These are phyloP conservation scores for Mycoemilia scoparia DNA, from an alignment of 192 early-diverging fungal species.

Conservation along the genomic window DNA sequence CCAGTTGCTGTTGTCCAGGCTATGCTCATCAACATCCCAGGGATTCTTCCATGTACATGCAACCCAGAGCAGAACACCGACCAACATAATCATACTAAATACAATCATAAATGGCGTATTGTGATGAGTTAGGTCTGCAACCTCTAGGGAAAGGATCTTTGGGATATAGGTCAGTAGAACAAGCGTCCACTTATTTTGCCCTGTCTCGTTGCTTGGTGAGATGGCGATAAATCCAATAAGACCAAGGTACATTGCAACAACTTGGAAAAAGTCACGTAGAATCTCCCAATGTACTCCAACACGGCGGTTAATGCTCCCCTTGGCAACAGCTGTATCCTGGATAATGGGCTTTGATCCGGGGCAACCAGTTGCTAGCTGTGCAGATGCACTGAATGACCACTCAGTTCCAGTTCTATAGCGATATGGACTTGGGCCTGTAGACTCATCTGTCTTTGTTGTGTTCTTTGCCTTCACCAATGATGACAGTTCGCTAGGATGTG, in stretches of 20 bases:
- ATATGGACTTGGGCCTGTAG: slow-evolving; percentile 6
- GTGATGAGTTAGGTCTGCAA: no score
- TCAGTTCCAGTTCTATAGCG: slow-evolving; percentile 27
- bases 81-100: background rate
- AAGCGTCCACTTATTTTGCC: no score
- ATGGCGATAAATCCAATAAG: background rate
- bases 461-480: slow-evolving; percentile 14
- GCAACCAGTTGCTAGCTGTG: no score
- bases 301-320: no score
- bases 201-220: no score
- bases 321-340: no score
- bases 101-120: no score
- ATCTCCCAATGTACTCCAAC: no score
- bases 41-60: background rate
- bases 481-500: slow-evolving; percentile 10
- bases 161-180: no score
- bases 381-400: slow-evolving; percentile 26
- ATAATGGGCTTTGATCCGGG: no score
- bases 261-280: background rate
- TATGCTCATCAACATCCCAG: slow-evolving; percentile 1
- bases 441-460: slow-evolving; percentile 1
- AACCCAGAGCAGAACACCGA: background rate
- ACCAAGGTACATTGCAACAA: background rate
- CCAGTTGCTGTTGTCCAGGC: slow-evolving; percentile 5
- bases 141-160: no score